phyloP scores from a whole-genome alignment of 371 early-diverging fungal genomes.

The Mycotypha africana region DNA sequence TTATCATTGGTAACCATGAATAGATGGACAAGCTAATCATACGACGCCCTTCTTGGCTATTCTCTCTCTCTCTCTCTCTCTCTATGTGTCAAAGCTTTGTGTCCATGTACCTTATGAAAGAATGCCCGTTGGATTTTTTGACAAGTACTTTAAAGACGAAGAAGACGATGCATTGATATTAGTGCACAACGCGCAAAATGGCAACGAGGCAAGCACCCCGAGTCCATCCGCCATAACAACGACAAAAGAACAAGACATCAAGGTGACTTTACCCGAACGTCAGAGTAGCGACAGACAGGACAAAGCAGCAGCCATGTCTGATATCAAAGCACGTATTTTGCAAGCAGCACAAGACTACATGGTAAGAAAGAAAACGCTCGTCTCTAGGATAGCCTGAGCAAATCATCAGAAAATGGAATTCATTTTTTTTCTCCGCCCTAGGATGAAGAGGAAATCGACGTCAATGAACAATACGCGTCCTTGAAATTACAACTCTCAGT shows the following conservation, averaged over 20 bases:
- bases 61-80: neutral
- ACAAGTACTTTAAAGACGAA: conserved; percentile 50
- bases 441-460: conserved; percentile 24
- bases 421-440: conserved; percentile 3
- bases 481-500: conserved; percentile 15
- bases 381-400: neutral
- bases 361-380: no score
- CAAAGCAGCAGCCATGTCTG: conserved; percentile 1
- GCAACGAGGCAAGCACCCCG: no score
- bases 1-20: no score
- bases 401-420: neutral
- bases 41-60: neutral
- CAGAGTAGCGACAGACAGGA: neutral
- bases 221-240: no score
- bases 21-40: neutral
- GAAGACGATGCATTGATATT: neutral
- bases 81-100: conserved; percentile 30
- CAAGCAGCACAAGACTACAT: conserved; percentile 24
- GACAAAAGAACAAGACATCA: neutral
- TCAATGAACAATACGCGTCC: conserved; percentile 30
- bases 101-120: conserved; percentile 51
- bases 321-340: conserved; percentile 27
- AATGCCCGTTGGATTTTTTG: conserved; percentile 54
- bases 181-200: neutral
- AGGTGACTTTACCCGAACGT: no score